Evolutionary conservation across 31 red algal genomes (phyloP), one percentile per base, ranked within the genome.

Genomic region (Endocladia muricata): DNA sequence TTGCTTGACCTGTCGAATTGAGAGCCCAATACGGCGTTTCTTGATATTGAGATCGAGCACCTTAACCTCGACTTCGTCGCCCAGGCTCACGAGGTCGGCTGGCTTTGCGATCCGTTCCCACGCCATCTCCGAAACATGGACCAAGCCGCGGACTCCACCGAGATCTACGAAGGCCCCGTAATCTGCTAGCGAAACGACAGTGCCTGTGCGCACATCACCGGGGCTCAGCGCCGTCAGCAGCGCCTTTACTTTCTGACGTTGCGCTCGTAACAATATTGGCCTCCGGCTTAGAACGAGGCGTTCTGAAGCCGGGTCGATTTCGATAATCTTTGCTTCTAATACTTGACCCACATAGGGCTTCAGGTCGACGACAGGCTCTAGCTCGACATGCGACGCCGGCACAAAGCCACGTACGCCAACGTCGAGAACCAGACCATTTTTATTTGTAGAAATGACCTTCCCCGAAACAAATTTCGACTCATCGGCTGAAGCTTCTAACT

Each of bases 101-200:
- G 59, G 59, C 15, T 63, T 8, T 9, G 9, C 11, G 26, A 31
- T 23, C 19, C 59, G 59, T n/a, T 9, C 28, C 59, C 59, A 63
- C 9, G 15, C 23, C 21, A 63, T 63, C 9, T 63, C 59, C 21
- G 59, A 19, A 21, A 28, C 26, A 23, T 63, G 59, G 15, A 63
- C 9, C 9, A 63, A 23, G 9, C 59, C 59, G 21, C 23, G 13
- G 28, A 63, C 23, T 21, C 59, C 59, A 11, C 28, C 59, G 13
- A 63, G 11, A 63, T 63, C 59, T 11, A 63, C 59, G 59, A 63
- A 63, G 13, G 59, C 59, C 15, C 59, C 59, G 59, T 28, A 63
- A 23, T 63, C 59, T 9, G 59, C 26, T 11, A 63, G 19, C 13
- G 11, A 9, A 9, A 9, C 23, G 9, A 63, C 59, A 11, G 11